These are phyloP conservation scores for Arachis monticola DNA, from an alignment of 331 rosid species.

Conservation along the genomic window DNA sequence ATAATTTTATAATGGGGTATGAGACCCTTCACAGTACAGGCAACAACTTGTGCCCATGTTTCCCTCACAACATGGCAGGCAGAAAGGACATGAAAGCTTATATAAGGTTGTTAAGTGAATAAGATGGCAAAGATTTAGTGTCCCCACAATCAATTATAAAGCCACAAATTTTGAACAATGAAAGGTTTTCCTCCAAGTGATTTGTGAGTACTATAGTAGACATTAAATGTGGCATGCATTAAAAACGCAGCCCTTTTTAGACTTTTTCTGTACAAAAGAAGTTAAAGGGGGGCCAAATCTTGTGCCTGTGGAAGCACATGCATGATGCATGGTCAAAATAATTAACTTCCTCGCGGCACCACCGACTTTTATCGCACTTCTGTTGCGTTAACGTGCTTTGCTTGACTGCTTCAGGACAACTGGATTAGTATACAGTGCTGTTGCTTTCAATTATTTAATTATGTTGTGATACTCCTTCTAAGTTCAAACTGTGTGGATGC, in stretches of 20 bases:
- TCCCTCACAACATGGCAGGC: slow-evolving; percentile 45
- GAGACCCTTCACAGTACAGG: slow-evolving; percentile 40
- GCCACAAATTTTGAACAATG: slow-evolving; percentile 30
- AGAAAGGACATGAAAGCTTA: slow-evolving; percentile 34
- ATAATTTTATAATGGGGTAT: slow-evolving; percentile 41
- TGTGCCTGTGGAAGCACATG: slow-evolving; percentile 47
- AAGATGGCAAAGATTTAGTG: slow-evolving; percentile 45
- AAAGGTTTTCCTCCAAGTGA: neutral
- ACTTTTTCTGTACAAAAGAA: neutral
- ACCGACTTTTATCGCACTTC: neutral
- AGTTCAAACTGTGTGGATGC: neutral
- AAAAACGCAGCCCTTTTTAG: neutral
- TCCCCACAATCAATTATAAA: slow-evolving; percentile 44
- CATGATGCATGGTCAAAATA: neutral
- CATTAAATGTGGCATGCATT: neutral
- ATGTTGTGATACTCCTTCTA: neutral
- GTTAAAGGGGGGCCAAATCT: slow-evolving; percentile 9
- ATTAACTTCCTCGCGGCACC: slow-evolving; percentile 7
- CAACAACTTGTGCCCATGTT: slow-evolving; percentile 36
- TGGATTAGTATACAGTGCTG: neutral
- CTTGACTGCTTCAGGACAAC: slow-evolving; percentile 29
- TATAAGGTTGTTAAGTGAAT: slow-evolving; percentile 24
- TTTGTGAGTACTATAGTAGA: neutral
- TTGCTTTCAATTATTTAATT: neutral
- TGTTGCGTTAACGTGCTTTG: slow-evolving; percentile 10